Percentiles rank a stretch among this genome's conserved stretches.
These are phyloP conservation scores for Lachnellula occidentalis DNA, from an alignment of 2,329 filamentous ascomycete genomes.

Conservation along the genomic window DNA sequence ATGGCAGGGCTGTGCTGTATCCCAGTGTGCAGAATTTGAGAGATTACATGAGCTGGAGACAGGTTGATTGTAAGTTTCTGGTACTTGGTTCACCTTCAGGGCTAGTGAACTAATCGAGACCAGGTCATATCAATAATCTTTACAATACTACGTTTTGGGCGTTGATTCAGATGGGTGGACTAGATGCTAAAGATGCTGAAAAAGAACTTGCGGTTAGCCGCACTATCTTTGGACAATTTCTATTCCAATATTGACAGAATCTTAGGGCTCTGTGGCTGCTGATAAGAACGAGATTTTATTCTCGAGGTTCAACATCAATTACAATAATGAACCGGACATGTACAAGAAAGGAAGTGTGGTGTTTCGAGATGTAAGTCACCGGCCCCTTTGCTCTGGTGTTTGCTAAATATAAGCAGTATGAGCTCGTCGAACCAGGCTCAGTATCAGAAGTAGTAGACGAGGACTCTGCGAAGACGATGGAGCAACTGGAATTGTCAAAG, in stretches of 20 bases:
- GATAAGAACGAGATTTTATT: slow-evolving; percentile 98
- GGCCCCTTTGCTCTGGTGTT: background rate
- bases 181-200: slow-evolving; percentile 75
- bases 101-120: background rate
- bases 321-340: slow-evolving; percentile 92
- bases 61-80: slow-evolving; percentile 77
- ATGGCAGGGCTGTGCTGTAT: slow-evolving; percentile 87
- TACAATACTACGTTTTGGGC: slow-evolving; percentile 98
- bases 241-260: slow-evolving; percentile 17
- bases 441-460: slow-evolving; percentile 36
- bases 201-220: slow-evolving; percentile 64
- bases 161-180: slow-evolving; percentile 70
- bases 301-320: slow-evolving; percentile 84
- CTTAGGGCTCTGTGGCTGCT: slow-evolving; percentile 70
- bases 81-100: slow-evolving; percentile 1
- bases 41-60: slow-evolving; percentile 96
- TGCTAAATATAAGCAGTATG: slow-evolving; percentile 48
- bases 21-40: slow-evolving; percentile 75
- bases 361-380: slow-evolving; percentile 58
- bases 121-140: slow-evolving; percentile 94
- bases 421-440: slow-evolving; percentile 55
- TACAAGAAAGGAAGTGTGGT: slow-evolving; percentile 91
- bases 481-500: slow-evolving; percentile 58
- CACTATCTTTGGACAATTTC: background rate
- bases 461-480: slow-evolving; percentile 42